A percentile compares a stretch with the other conserved stretches of the same genome.
These are phyloP conservation scores for Dalbergia cultrata DNA, from an alignment of 306 rosid species.

Conservation along the genomic window DNA sequence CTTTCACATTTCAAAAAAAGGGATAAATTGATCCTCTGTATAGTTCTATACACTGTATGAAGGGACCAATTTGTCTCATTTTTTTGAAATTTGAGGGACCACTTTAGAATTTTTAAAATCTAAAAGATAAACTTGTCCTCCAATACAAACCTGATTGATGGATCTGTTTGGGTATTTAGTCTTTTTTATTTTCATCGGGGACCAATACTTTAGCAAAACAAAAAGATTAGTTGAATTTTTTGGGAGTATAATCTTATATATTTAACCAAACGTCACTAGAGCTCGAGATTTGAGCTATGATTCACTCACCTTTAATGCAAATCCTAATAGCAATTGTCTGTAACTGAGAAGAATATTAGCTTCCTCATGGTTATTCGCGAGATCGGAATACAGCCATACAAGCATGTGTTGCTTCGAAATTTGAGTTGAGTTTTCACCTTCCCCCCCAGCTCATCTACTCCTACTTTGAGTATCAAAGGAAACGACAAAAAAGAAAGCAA, in stretches of 20 bases:
- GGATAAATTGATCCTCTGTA: too few relatives aligned
- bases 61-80: too few relatives aligned
- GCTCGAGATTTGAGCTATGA: slow-evolving; percentile 58
- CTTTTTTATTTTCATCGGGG: too few relatives aligned
- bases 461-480: slow-evolving; percentile 69
- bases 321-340: slow-evolving; percentile 33
- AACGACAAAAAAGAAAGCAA: slow-evolving; percentile 89
- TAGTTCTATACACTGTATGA: too few relatives aligned
- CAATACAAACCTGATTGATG: too few relatives aligned
- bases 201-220: background rate
- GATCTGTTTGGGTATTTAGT: too few relatives aligned
- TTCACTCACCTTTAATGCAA: slow-evolving; percentile 33
- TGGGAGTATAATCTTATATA: slow-evolving; percentile 14
- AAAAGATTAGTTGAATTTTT: slow-evolving; percentile 1
- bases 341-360: slow-evolving; percentile 63
- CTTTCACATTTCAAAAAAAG: too few relatives aligned
- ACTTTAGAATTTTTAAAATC: too few relatives aligned
- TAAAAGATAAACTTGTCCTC: too few relatives aligned
- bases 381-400: slow-evolving; percentile 73
- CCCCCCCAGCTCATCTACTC: slow-evolving; percentile 47
- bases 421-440: slow-evolving; percentile 52
- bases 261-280: slow-evolving; percentile 14
- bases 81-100: too few relatives aligned
- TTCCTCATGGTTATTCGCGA: slow-evolving; percentile 61
- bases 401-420: slow-evolving; percentile 84